Conservation (phyloP, 2,329 filamentous ascomycete genomes). For the Fusarium brevicatenulatum region DNA sequence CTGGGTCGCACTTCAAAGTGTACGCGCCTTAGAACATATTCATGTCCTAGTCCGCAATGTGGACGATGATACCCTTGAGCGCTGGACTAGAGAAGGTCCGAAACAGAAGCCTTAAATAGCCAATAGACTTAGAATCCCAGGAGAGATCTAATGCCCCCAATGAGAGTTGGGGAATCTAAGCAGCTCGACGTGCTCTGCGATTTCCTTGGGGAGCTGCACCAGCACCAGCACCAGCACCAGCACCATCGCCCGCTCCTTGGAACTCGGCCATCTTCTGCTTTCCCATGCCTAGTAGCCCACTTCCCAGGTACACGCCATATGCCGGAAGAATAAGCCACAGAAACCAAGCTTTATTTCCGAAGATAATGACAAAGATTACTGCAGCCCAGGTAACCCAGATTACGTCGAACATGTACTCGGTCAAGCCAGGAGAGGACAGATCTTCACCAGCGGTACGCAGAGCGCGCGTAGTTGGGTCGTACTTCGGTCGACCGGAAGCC, state of each 20-base stretch:
- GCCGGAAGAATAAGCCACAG: slow-evolving; percentile 66
- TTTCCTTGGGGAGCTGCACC: slow-evolving; percentile 56
- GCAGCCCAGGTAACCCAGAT: slow-evolving; percentile 93
- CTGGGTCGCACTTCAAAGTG: slow-evolving; percentile 88
- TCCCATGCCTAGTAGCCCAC: slow-evolving; percentile 63
- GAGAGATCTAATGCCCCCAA: slow-evolving; percentile 9
- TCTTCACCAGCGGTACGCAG: slow-evolving; percentile 86
- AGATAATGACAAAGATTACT: slow-evolving; percentile 74
- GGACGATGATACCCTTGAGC: slow-evolving; percentile 60
- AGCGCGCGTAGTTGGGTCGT: slow-evolving; percentile 70
- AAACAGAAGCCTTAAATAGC: slow-evolving; percentile 46
- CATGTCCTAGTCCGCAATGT: slow-evolving; percentile 76
- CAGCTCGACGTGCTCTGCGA: slow-evolving; percentile 65
- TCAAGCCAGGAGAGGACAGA: slow-evolving; percentile 85
- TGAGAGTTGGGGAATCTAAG: slow-evolving; percentile 46
- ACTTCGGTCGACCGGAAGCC: slow-evolving; percentile 80
- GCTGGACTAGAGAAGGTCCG: slow-evolving; percentile 63
- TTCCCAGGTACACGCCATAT: slow-evolving; percentile 65
- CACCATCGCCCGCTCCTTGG: slow-evolving; percentile 49
- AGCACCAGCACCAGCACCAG: slow-evolving; percentile 44
- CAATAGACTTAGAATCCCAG: background rate
- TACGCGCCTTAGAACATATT: slow-evolving; percentile 88
- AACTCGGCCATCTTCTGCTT: slow-evolving; percentile 63
- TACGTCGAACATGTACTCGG: slow-evolving; percentile 98
- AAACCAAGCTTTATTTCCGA: slow-evolving; percentile 80